Conservation (phyloP, 2,329 filamentous ascomycete genomes). For the Blastomyces gilchristii region DNA sequence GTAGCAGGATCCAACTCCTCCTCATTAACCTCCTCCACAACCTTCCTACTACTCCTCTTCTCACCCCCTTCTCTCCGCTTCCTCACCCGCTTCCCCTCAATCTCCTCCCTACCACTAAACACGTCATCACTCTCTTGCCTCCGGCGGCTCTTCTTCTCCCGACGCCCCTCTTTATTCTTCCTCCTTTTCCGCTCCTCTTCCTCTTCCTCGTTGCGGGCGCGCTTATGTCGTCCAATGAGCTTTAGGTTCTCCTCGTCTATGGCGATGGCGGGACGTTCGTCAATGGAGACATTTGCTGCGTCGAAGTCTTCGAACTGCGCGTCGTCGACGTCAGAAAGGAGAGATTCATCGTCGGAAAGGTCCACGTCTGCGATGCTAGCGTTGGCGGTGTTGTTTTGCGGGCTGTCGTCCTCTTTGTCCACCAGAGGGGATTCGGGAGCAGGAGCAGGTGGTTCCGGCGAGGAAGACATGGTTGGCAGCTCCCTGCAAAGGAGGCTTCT, state of each 20-base stretch:
- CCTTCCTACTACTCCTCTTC: constrained; percentile 42
- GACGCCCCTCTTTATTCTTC: constrained; percentile 44
- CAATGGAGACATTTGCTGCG: constrained; percentile 49
- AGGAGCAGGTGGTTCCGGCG: constrained; percentile 23
- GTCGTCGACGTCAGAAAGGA: constrained; percentile 55
- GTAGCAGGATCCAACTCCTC: constrained; percentile 75
- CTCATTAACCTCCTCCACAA: constrained; percentile 58
- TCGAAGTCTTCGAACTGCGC: constrained; percentile 57
- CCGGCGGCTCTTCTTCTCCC: constrained; percentile 55
- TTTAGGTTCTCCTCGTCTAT: constrained; percentile 54
- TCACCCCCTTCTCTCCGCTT: constrained; percentile 41
- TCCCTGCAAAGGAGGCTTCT: neutral
- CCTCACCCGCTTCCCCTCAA: constrained; percentile 44
- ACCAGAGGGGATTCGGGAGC: constrained; percentile 11
- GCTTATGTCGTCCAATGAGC: constrained; percentile 52
- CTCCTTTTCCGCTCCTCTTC: constrained; percentile 62
- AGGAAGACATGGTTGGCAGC: constrained; percentile 28
- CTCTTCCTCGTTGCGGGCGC: constrained; percentile 51
- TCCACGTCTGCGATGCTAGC: constrained; percentile 28
- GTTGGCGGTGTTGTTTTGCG: constrained; percentile 5
- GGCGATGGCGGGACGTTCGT: constrained; percentile 47
- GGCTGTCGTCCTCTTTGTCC: constrained; percentile 14
- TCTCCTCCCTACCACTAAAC: constrained; percentile 42
- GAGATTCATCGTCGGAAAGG: constrained; percentile 51
- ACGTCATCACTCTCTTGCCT: constrained; percentile 51